Evolutionary conservation across 768 basidiomycete genomes (phyloP), one percentile per base, ranked within the genome.

Genomic region (Boletus rubroflammeus): DNA sequence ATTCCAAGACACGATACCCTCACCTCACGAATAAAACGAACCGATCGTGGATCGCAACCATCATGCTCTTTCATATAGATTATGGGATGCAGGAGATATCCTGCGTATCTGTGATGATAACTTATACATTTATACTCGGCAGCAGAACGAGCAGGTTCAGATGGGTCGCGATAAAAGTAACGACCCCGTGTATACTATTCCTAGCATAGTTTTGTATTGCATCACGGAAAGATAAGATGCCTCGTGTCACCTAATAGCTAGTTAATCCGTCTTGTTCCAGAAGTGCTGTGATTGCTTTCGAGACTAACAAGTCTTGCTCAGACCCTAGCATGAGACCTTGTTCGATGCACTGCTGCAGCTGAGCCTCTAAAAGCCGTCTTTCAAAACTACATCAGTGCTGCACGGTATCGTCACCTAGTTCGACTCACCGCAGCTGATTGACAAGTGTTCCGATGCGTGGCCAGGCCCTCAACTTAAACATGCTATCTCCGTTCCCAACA

Each of bases 371-470:
- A 15, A 93, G 71, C 49, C 83, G 80, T 47, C 91, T 87, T 59
- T 36, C 28, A 40, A 40, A n/a, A 17, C 39, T 3, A 42, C 36
- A 32, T 36, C 44, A 52, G 44, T 41, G 6, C 1, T 38, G 23
- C 5, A 23, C 5, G 3, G 4, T 28, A 35, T 15, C 13, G 10
- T 40, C 23, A 23, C 25, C 53, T 35, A 23, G 2, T 36, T 19
- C 35, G 23, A 68, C 76, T 56, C 65, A 89, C 90, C 90, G 78
- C 11, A 94, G 72, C 59, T 93, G 90, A 63, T 93, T 93, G 39
- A 92, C 88, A 28, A 97, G 78, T 11, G 93, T 84, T 2, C 93
- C 93, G 46, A 96, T 95, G 9, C 93, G 81, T n/a, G 94, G 89
- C 82, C 86, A 90, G 0, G 92, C 90, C 51, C 78, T 82, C 56